Percentiles rank a stretch among this genome's conserved stretches.
These are phyloP conservation scores for Massariosphaeria phaeospora DNA, from an alignment of 495 filamentous ascomycete species.

Conservation along the genomic window DNA sequence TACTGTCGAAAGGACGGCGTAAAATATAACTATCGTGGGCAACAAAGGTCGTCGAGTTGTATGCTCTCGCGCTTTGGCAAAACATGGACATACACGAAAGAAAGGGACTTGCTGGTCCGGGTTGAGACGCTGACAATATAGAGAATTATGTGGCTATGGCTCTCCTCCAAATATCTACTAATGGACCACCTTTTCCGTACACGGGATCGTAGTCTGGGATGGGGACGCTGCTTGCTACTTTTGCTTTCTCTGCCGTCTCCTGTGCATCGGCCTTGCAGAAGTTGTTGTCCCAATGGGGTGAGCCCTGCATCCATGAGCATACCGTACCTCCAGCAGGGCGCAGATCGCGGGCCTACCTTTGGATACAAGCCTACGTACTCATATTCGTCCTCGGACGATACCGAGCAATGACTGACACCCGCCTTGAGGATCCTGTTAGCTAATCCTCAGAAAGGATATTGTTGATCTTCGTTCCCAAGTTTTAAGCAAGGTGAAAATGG, in stretches of 20 bases:
- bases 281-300: conserved; percentile 37
- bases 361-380: conserved; percentile 44
- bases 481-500: too few species aligned
- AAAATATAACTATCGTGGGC: too few species aligned
- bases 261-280: conserved; percentile 32
- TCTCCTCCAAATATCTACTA: conserved; percentile 35
- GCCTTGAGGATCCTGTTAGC: too few species aligned
- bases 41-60: too few species aligned
- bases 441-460: too few species aligned
- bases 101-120: too few species aligned
- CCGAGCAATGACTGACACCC: conserved; percentile 41
- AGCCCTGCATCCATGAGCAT: conserved; percentile 20
- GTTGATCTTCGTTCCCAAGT: too few species aligned
- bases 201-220: conserved; percentile 37
- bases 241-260: conserved; percentile 31
- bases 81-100: too few species aligned
- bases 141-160: too few species aligned
- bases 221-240: conserved; percentile 21
- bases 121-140: too few species aligned
- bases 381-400: conserved; percentile 38
- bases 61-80: too few species aligned
- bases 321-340: neutral
- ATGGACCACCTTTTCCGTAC: conserved; percentile 33
- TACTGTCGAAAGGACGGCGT: too few species aligned
- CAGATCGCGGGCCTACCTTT: conserved; percentile 26